Conservation (phyloP, 1,139 yeast species). For the Hansenula lynferdii region DNA sequence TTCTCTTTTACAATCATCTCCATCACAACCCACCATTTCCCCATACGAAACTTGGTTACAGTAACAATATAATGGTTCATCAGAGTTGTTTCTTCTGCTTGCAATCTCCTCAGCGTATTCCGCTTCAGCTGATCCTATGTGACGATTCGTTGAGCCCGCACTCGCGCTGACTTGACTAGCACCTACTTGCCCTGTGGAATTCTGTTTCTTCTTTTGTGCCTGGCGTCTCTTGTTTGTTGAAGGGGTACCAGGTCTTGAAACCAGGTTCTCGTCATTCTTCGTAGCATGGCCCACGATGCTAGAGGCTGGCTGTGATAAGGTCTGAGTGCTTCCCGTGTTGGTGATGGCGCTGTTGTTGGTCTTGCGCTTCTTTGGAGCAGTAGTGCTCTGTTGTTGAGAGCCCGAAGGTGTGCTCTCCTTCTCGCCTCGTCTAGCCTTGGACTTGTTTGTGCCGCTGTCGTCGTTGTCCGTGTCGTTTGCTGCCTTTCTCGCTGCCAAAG, state of each 20-base stretch:
- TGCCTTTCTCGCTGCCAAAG: constrained; percentile 76
- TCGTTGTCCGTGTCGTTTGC: constrained; percentile 15
- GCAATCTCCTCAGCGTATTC: constrained; percentile 13
- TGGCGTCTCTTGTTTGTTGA: constrained; percentile 16
- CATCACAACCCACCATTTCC: constrained; percentile 99
- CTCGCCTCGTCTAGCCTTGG: constrained; percentile 9
- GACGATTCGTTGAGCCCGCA: constrained; percentile 5
- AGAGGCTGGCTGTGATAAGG: too few relatives aligned
- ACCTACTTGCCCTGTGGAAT: constrained; percentile 6
- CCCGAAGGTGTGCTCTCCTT: constrained; percentile 14
- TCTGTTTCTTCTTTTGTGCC: constrained; percentile 14
- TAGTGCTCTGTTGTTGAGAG: constrained; percentile 2
- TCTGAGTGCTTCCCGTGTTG: neutral
- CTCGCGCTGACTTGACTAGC: neutral
- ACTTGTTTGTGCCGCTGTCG: constrained; percentile 6
- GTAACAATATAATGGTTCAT: constrained; percentile 88
- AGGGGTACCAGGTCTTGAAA: constrained; percentile 17
- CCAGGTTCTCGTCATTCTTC: constrained; percentile 6
- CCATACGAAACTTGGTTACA: constrained; percentile 97
- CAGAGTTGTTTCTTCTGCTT: constrained; percentile 21
- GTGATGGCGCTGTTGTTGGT: constrained; percentile 1
- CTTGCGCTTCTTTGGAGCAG: constrained; percentile 18
- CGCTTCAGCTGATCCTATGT: constrained; percentile 2
- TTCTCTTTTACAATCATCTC: constrained; percentile 85
- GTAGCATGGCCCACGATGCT: too few relatives aligned